phyloP scores from a whole-genome alignment of 2,329 filamentous ascomycete species.

The Drechmeria coniospora region DNA sequence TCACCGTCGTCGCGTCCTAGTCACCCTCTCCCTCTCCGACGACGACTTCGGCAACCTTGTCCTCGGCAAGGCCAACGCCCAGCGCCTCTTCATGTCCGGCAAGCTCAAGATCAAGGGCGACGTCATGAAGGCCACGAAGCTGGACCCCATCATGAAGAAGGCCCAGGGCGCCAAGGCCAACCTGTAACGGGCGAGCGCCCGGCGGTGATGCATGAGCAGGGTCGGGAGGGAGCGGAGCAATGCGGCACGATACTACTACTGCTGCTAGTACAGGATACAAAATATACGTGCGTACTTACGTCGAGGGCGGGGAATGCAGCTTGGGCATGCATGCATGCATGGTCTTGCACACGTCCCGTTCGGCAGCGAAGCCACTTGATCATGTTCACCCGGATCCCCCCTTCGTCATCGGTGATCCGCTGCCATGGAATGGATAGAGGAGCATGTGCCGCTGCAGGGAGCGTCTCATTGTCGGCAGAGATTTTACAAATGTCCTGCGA shows the following conservation, averaged over 20 bases:
- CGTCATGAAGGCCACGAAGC: conserved; percentile 96
- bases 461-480: not conserved
- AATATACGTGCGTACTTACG: too few species aligned
- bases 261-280: too few species aligned
- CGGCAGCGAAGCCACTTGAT: too few species aligned
- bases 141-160: conserved; percentile 85
- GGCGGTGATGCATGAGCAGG: too few species aligned
- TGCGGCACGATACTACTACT: too few species aligned
- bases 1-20: conserved; percentile 33
- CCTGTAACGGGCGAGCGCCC: conserved; percentile 37
- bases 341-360: too few species aligned
- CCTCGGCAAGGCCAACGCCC: conserved; percentile 78
- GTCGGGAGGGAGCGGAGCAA: too few species aligned
- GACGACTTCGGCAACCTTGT: conserved; percentile 76
- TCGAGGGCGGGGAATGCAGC: too few species aligned
- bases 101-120: conserved; percentile 98
- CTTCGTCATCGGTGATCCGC: too few species aligned
- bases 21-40: conserved; percentile 75
- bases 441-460: not conserved
- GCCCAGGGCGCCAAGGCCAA: conserved; percentile 63
- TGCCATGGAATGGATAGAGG: too few species aligned
- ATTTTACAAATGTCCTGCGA: conserved; percentile 9
- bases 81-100: conserved; percentile 93
- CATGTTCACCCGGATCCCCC: too few species aligned
- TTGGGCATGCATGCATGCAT: not conserved